Evolutionary conservation across 2,329 filamentous ascomycete species (phyloP), one percentile per base, ranked within the genome.

Genomic region (Botryotinia globosa): DNA sequence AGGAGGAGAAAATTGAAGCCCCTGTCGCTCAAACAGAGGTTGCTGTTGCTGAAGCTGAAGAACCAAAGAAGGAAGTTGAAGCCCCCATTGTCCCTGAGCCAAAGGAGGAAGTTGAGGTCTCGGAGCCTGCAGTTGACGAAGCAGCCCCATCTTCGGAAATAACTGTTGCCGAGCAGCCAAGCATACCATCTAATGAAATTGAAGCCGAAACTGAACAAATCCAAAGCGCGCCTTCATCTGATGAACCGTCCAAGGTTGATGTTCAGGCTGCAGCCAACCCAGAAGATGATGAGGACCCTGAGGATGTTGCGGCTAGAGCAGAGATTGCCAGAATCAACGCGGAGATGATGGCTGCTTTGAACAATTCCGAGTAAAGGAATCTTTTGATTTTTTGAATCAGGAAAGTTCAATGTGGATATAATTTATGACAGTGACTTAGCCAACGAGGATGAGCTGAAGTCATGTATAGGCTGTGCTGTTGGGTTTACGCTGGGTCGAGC

Each of bases 291-390:
- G 73, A 77, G 70, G 76, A 77, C 34, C 75, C 76, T 22, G 76
- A 75, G 71, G 78, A 79, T 72, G 72, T 73, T 61, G 75, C 75
- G 39, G 78, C 77, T 6, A 71, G 76, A 29, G 76, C 75, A 34
- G 78, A 79, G 56, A 77, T 79, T 64, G 78, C 76, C 32, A 73
- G 66, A 37, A 62, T 79, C 42, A 78, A 79, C 67, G 78, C 76
- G 20, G 77, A 78, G 56, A 73, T 77, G 72, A 76, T 72, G 69
- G 70, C 72, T 62, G 74, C 73, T 37, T 65, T 72, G 63, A 71
- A n/a, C 34, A 74, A 74, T 34, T 68, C 37, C 6, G 29, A 44
- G 12, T 45, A 73, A 59, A 61, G 29, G 7, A 7, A 32, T 18
- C 7, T 9, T 16, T n/a, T 54, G 48, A 54, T n/a, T 54, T 4